Evolutionary conservation across 306 rosid genomes (phyloP), one percentile per base, ranked within the genome.

Genomic region (Lotus japonicus): DNA sequence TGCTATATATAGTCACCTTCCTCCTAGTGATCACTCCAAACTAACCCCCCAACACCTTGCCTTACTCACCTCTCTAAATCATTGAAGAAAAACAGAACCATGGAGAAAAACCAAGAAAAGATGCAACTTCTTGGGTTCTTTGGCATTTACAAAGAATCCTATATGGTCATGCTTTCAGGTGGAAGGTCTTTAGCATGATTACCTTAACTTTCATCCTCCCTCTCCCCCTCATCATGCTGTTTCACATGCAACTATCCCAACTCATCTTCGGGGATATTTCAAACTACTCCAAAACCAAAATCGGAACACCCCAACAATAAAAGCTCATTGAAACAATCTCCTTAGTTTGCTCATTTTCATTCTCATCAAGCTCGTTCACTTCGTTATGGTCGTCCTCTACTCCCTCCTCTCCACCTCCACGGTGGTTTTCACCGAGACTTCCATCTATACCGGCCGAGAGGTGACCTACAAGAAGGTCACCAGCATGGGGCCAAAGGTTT

Each of bases 371-470:
- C 33, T 28, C 5, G 4, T 26, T 2, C 77, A 72, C 77, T 19
- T 78, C 55, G 68, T 66, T 16, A n/a, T 64, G 61, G 2, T 38
- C 64, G 68, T 81, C 70, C 59, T 75, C 67, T 69, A 72, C 58
- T 50, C 82, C 41, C 75, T 84, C 19, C 84, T 84, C 70, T 75
- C 82, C 55, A 84, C 85, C 70, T 75, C 85, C 11, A 82, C 85
- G 0, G 85, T 81, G 39, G 88, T 84, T 7, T 81, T 67, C 85
- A 72, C 84, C 31, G 39, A 81, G 18, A 85, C 85, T 0, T 78
- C 72, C 26, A 55, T 78, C 38, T 81, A 81, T 78, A 68, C 82
- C 3, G 63, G 11, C 38, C 41, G 75, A 11, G 83, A 81, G 14
- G 62, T 84, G 31, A 57, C 75, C 2, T 78, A 63, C 82, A 28